These are phyloP conservation scores for Diplogelasinospora grovesii DNA, from an alignment of 495 filamentous ascomycete genomes.

Conservation along the genomic window DNA sequence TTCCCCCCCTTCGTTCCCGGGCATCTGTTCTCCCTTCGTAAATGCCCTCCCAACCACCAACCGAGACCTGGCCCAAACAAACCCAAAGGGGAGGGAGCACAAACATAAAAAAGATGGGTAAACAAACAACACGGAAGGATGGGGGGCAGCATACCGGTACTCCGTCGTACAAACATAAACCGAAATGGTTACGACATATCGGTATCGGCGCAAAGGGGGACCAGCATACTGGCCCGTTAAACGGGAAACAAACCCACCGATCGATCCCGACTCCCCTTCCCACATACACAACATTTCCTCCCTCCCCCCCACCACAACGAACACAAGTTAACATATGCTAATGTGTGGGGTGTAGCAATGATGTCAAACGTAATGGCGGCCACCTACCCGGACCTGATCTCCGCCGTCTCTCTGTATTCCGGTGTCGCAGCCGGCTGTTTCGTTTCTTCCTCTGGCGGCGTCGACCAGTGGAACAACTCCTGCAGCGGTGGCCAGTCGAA, in stretches of 20 bases:
- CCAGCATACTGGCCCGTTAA: neutral
- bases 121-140: too few relatives aligned
- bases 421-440: conserved; percentile 58
- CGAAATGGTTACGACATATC: too few relatives aligned
- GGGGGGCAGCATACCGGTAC: too few relatives aligned
- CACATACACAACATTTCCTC: neutral
- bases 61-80: too few relatives aligned
- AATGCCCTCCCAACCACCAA: too few relatives aligned
- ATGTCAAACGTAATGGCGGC: conserved; percentile 51
- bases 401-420: conserved; percentile 47
- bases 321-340: neutral
- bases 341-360: conserved; percentile 14
- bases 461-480: conserved; percentile 37
- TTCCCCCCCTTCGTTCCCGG: neutral
- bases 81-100: too few relatives aligned
- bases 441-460: conserved; percentile 26
- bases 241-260: too few relatives aligned
- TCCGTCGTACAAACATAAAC: too few relatives aligned
- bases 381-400: conserved; percentile 52
- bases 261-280: neutral
- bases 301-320: neutral
- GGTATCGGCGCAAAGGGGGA: too few relatives aligned
- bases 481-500: conserved; percentile 35
- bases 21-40: too few relatives aligned
- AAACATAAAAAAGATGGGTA: too few relatives aligned